Conservation (phyloP, 345 rosid species). For the thale cress (Arabidopsis thaliana) region DNA sequence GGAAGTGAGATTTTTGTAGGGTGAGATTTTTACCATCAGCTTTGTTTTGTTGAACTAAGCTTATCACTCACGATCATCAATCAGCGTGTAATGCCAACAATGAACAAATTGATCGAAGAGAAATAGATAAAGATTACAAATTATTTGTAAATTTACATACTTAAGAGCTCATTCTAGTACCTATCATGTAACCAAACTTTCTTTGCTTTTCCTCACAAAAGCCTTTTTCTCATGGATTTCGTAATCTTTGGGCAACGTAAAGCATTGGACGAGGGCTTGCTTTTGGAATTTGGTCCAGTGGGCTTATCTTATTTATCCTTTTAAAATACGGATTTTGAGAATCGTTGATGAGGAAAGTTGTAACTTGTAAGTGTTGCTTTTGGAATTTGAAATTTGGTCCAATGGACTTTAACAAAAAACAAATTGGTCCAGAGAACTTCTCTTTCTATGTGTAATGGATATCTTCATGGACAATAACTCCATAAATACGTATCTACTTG, state of each 20-base stretch:
- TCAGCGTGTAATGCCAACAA: slow-evolving; percentile 57
- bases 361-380: neutral
- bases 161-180: neutral
- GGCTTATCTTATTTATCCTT: slow-evolving; percentile 16
- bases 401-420: neutral
- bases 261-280: neutral
- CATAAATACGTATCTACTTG: slow-evolving; percentile 6
- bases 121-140: too few relatives aligned
- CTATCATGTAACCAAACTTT: slow-evolving; percentile 38
- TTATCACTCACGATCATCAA: slow-evolving; percentile 70
- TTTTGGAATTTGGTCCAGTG: slow-evolving; percentile 19
- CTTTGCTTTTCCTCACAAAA: slow-evolving; percentile 62
- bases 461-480: slow-evolving; percentile 3
- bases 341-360: neutral
- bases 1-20: neutral
- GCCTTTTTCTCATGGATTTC: too few relatives aligned
- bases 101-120: slow-evolving; percentile 50
- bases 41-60: slow-evolving; percentile 71
- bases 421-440: slow-evolving; percentile 13
- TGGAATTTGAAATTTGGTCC: neutral
- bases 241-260: neutral
- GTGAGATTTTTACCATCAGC: slow-evolving; percentile 57
- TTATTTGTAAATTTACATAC: neutral
- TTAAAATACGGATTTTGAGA: neutral
- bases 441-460: neutral